Evolutionary conservation across 1,284 basidiomycete genomes (phyloP), one percentile per base, ranked within the genome.

Genomic region (Farysia itapuensis): DNA sequence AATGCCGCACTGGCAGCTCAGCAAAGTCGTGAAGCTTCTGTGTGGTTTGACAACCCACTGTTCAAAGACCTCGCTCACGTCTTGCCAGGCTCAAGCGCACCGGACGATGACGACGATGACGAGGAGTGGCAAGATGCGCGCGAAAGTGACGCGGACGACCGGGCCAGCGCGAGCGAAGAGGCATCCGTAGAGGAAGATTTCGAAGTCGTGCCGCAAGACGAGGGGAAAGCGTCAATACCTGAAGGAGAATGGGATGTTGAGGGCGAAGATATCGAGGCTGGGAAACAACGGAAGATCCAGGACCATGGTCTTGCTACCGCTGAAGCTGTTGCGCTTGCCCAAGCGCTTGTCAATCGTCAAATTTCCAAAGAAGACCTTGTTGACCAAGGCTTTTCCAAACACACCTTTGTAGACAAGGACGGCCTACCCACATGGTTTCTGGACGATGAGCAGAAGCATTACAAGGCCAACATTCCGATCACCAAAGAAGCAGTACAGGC

Each of bases 31-130:
- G 80, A 81, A 34, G 82, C 83, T 13, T 81, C 81, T 54, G 78
- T 97, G 16, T 99, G 95, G 95, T 99, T 98, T 78, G 88, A 90
- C 70, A 95, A 97, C 77, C 87, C 88, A 39, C 79, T 96, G 37
- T 99, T 99, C 81, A 83, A 85, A 49, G 87, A 83, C n/a, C 74
- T 89, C 19, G 34, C 13, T 6, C 77, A 76, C 21, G 81, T 82
- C 36, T 68, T 84, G 7, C 80, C 80, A 9, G 78, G 78, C 24
- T 80, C 77, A 1, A 78, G 78, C 37, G 79, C 79, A 12, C 78
- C 78, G 11, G 32, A 41, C 15, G 43, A 51, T 13, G 54, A 43
- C 3, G 81, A 82, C 32, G 79, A 81, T n/a, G 72, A 79, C 11
- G 77, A 77, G 11, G 79, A 77, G 31, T n/a, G n/a, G n/a, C 78